A percentile compares a stretch with the other conserved stretches of the same genome.
Conservation (phyloP, 108 stramenopile genomes). For the Cyclotella sp. region DNA sequence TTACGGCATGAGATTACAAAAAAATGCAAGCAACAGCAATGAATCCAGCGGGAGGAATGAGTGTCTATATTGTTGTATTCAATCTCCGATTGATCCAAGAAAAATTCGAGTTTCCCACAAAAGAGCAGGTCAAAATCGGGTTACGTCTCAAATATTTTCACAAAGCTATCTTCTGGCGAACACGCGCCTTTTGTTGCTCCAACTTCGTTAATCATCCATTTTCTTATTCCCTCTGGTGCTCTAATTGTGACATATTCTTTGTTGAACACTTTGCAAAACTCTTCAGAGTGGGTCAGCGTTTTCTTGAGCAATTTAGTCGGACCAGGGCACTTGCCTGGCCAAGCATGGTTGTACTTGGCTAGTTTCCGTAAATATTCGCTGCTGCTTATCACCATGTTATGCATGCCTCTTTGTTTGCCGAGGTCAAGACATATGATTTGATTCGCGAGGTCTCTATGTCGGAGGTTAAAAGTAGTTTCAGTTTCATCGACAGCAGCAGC, state of each 20-base stretch:
- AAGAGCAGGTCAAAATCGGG: no score
- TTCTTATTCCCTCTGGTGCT: not conserved
- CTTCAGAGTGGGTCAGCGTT: not conserved
- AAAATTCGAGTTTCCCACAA: no score
- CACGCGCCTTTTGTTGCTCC: not conserved
- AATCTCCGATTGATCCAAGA: no score
- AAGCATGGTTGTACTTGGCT: not conserved
- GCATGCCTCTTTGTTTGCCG: not conserved
- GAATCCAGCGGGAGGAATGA: no score
- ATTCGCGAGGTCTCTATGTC: not conserved
- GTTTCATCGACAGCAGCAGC: no score
- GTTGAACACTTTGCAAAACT: not conserved
- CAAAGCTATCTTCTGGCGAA: not conserved
- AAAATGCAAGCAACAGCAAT: no score
- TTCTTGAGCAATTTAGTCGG: not conserved
- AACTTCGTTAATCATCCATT: conserved; percentile 1
- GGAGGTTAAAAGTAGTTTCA: not conserved
- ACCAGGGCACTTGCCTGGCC: not conserved
- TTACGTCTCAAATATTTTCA: not conserved
- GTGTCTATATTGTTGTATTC: no score
- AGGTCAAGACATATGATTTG: not conserved
- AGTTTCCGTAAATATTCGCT: not conserved
- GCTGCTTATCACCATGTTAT: not conserved
- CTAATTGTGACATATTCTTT: conserved; percentile 1
- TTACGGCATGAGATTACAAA: no score